These are phyloP conservation scores for Trematosphaeria pertusa DNA, from an alignment of 2,329 filamentous ascomycete genomes.

Conservation along the genomic window DNA sequence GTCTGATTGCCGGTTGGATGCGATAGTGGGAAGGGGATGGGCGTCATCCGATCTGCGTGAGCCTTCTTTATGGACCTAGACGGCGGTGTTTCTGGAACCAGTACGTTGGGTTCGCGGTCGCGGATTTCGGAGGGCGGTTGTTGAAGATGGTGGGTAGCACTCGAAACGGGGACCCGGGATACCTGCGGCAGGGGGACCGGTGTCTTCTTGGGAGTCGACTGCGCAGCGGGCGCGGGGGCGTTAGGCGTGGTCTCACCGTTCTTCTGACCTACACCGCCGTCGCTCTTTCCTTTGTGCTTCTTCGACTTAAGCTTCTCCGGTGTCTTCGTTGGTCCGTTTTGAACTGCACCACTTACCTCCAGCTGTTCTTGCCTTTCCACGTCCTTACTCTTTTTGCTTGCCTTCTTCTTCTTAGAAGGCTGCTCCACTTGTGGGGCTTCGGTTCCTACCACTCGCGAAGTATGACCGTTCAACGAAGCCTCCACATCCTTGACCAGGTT, in stretches of 20 bases:
- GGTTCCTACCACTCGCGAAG: too few species aligned
- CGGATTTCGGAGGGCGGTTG: not conserved
- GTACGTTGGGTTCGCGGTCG: not conserved
- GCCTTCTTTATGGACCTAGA: not conserved
- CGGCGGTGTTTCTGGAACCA: constrained; percentile 18
- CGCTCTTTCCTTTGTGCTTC: constrained; percentile 5
- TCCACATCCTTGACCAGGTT: constrained; percentile 8
- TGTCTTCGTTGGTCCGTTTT: not conserved
- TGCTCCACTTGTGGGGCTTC: too few species aligned
- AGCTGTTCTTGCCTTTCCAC: not conserved
- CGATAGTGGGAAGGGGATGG: too few species aligned
- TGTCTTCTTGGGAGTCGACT: constrained; percentile 1
- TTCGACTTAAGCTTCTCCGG: constrained; percentile 5
- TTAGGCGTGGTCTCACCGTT: not conserved
- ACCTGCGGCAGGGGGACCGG: constrained; percentile 6
- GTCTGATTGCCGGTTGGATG: not conserved
- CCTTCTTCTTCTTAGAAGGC: constrained; percentile 13
- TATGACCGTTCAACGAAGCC: constrained; percentile 1
- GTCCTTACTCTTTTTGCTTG: constrained; percentile 2
- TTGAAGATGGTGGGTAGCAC: not conserved
- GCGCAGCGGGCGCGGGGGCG: not conserved
- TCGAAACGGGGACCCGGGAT: not conserved
- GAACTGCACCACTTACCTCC: not conserved
- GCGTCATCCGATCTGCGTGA: too few species aligned
- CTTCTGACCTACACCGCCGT: not conserved